Base-by-base conservation (phyloP, 768 basidiomycete species). In the Neoboletus subvelutipes region DNA sequence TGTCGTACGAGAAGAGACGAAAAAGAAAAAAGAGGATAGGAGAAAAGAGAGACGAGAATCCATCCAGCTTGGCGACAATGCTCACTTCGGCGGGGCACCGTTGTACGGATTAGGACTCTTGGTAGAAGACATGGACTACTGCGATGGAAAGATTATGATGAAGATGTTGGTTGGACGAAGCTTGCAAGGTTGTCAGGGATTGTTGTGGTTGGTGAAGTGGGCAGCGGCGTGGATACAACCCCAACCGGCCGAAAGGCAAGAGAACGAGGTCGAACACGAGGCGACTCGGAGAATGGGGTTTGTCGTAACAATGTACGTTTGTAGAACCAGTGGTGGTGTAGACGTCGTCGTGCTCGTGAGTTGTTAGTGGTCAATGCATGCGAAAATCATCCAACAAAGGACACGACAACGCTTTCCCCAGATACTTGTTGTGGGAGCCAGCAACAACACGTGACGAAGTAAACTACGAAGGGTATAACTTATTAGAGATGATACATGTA, bases 61-160 rank as follows among this genome's bases (percentile, higher is more conserved):
- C 13, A 50, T 54, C 34, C 17, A 45, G 52, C 40, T 45, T 17
- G 45, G 12, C 13, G 26, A 60, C 47, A 24, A 48, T 40, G 45
- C 72, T 73, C 57, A 72, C 71, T 72, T 72, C 46, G 71, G 71
- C 15, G 71, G 71, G 33, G 71, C 71, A 26, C 71, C 71, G 5
- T 72, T 72, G 54, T 60, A 72, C 11, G 72, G 54, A 49, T 52
- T 70, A 18, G 66, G 68, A 34, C 71, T 67, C 61, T 73, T 72
- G 62, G 51, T 70, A 17, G 71, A 72, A n/a, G 71, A 73, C 71
- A 73, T 72, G 59, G 34, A 28, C 12, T 3, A n/a, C 5, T 43
- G 28, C 45, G 64, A 64, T 58, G 45, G 40, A 50, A 53, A 33
- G 51, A 50, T 41, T 29, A 26, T 12, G 57, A 48, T 18, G 42